Base-by-base conservation (phyloP, 1,284 basidiomycete genomes). In the Testicularia cyperi region DNA sequence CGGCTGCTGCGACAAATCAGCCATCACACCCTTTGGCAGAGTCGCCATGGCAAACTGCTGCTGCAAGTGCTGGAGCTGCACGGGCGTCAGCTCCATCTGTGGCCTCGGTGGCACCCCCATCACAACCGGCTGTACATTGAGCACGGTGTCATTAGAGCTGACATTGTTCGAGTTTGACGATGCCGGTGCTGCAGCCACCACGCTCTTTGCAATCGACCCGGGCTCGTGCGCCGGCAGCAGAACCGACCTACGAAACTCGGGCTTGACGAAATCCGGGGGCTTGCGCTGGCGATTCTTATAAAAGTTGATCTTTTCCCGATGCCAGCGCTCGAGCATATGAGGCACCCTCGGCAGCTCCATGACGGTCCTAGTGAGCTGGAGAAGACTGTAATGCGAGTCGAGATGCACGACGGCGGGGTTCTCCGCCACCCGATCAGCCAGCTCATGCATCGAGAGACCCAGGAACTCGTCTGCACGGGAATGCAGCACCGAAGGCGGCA, bases 291-390 rank as follows among this genome's bases (percentile, higher is more conserved):
- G 26, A 27, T n/a, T 27, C 26, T 27, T 9, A 27, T 38, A 60
- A 25, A 45, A 60, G 26, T 44, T 42, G n/a, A 14, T n/a, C 39
- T 35, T 54, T 26, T 60, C 56, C 28, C 36, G 29, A 20, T 35
- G 28, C 56, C 56, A 60, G 38, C 49, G 42, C 15, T 42, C 34
- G 25, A 60, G 26, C 56, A 60, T 60, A 38, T 60, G 56, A 8
- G 56, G 56, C 2, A 60, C 19, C 6, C 56, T 33, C 2, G 56
- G 56, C 16, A 60, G 54, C 34, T 60, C 56, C 56, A 60, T 60
- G 13, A 60, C 16, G 24, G 56, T 49, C 14, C 56, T 19, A 13
- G 44, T 38, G 15, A 53, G 15, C 13, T 26, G 12, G 45, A 42
- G 5, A 44, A 35, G 13, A 45, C 49, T 32, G 45, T 41, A 38